phyloP scores from a whole-genome alignment of 2,329 filamentous ascomycete species.

The Aspergillus amoenus region DNA sequence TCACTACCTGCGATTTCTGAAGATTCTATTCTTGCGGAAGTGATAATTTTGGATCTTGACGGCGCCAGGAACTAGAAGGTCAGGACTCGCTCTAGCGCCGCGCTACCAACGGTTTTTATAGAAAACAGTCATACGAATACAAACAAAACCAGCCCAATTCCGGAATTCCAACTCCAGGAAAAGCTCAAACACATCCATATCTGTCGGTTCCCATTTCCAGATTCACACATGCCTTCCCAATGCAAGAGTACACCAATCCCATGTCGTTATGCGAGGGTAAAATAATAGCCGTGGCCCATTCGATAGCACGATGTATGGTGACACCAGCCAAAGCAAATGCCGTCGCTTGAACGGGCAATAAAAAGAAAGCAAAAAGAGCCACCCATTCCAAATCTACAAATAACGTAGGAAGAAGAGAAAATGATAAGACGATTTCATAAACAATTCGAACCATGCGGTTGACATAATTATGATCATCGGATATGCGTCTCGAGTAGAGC shows the following conservation, averaged over 20 bases:
- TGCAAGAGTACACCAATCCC: constrained; percentile 10
- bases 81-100: neutral
- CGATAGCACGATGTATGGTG: constrained; percentile 10
- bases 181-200: constrained; percentile 1
- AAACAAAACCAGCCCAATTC: neutral
- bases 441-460: constrained; percentile 3
- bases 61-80: neutral
- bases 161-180: neutral
- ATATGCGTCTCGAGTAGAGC: constrained; percentile 2
- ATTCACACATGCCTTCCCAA: constrained; percentile 13
- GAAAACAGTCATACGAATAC: neutral
- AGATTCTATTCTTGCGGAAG: neutral
- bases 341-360: neutral
- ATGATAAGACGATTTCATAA: neutral
- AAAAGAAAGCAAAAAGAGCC: constrained; percentile 18
- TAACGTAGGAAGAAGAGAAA: constrained; percentile 9
- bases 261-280: constrained; percentile 12
- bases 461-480: neutral
- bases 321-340: neutral
- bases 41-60: neutral
- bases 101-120: neutral
- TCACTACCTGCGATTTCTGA: neutral
- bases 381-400: constrained; percentile 21
- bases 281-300: neutral
- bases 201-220: constrained; percentile 9